These are phyloP conservation scores for Colletotrichum australisinense DNA, from an alignment of 2,329 filamentous ascomycete species.

Conservation along the genomic window DNA sequence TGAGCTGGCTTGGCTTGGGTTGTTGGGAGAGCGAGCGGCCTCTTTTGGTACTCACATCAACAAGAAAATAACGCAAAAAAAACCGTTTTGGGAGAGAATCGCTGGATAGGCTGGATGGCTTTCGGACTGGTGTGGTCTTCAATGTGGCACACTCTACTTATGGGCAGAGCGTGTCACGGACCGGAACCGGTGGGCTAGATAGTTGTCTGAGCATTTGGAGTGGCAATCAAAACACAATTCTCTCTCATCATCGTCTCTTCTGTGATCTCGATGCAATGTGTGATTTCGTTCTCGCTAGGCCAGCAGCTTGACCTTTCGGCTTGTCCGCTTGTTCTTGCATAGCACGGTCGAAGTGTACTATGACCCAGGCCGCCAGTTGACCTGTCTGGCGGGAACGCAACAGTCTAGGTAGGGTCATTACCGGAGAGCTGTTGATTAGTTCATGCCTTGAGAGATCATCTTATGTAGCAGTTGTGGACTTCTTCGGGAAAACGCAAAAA, in stretches of 20 bases:
- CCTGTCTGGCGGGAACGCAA: no score
- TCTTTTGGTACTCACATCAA: constrained; percentile 31
- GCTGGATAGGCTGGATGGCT: constrained; percentile 30
- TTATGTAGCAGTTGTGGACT: no score
- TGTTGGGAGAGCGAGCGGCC: neutral
- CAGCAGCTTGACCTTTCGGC: neutral
- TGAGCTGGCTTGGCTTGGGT: neutral
- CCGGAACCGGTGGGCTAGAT: constrained; percentile 29
- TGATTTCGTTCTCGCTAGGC: neutral
- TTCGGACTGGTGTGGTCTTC: constrained; percentile 19
- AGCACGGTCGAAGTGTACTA: no score
- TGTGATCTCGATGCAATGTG: neutral
- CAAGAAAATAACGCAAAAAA: constrained; percentile 37
- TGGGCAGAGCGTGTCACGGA: neutral
- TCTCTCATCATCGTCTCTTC: neutral
- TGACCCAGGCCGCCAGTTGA: no score
- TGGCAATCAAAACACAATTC: constrained; percentile 30
- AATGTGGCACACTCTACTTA: neutral
- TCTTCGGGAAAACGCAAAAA: no score
- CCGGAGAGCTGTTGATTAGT: no score
- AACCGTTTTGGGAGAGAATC: constrained; percentile 30
- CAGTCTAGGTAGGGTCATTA: no score
- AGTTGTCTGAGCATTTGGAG: constrained; percentile 29
- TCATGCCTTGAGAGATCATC: no score
- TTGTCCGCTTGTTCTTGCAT: no score